These are phyloP conservation scores for Vaccinium darrowii DNA, from an alignment of 148 eudicot genomes.

Conservation along the genomic window DNA sequence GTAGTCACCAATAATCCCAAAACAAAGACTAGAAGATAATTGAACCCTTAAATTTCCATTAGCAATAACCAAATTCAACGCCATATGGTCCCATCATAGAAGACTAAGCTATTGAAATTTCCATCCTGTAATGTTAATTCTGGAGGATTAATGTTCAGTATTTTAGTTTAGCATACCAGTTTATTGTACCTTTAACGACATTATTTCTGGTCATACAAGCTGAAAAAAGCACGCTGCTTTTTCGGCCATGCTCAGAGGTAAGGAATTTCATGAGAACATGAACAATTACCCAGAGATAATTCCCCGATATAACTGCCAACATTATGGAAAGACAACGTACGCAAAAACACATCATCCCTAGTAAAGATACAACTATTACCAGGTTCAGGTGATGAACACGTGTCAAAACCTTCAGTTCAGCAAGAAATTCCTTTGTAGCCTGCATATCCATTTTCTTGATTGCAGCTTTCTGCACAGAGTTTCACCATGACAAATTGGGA, in stretches of 20 bases:
- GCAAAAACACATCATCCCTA: neutral
- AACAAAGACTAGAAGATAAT: neutral
- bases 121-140: neutral
- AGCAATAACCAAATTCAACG: neutral
- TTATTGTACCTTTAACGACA: too few species aligned
- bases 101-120: neutral
- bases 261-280: neutral
- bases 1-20: neutral
- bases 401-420: constrained; percentile 85
- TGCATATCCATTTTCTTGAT: constrained; percentile 97
- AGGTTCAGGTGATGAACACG: constrained; percentile 95
- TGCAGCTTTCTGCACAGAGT: constrained; percentile 77
- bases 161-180: too few species aligned
- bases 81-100: neutral
- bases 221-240: too few species aligned
- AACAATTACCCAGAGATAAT: neutral
- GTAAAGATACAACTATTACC: constrained; percentile 38
- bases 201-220: too few species aligned
- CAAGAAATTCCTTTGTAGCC: constrained; percentile 88
- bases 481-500: neutral
- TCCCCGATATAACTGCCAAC: neutral
- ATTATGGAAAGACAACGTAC: neutral
- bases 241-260: neutral
- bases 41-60: neutral
- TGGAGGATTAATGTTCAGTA: too few species aligned